These are phyloP conservation scores for Amniculicola lignicola DNA, from an alignment of 495 filamentous ascomycete species.

Conservation along the genomic window DNA sequence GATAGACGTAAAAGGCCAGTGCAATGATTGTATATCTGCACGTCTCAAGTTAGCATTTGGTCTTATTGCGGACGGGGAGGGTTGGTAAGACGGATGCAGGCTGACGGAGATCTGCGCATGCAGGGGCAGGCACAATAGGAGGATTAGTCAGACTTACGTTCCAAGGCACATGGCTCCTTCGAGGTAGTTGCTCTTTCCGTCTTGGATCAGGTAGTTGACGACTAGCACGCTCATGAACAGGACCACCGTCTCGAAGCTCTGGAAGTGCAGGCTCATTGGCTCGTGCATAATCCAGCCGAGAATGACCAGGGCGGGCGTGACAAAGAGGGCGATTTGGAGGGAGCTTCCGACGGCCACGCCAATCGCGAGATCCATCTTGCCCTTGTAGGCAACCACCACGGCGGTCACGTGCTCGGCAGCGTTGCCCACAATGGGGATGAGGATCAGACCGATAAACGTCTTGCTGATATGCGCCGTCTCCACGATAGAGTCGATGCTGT, in stretches of 20 bases:
- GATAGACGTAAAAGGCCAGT: conserved; percentile 85
- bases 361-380: conserved; percentile 98
- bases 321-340: conserved; percentile 91
- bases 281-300: conserved; percentile 84
- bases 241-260: conserved; percentile 88
- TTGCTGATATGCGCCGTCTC: conserved; percentile 81
- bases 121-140: background rate
- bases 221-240: conserved; percentile 88
- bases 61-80: background rate
- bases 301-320: conserved; percentile 87
- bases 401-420: conserved; percentile 97
- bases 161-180: conserved; percentile 87
- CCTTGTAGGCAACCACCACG: conserved; percentile 82
- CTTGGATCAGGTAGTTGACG: conserved; percentile 87
- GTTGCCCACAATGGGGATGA: conserved; percentile 96
- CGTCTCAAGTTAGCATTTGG: conserved; percentile 10
- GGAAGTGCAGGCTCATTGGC: conserved; percentile 88
- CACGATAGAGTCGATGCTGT: conserved; percentile 87
- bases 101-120: background rate
- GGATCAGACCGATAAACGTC: conserved; percentile 91
- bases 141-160: conserved; percentile 54
- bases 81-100: background rate
- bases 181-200: conserved; percentile 93
- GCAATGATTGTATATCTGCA: conserved; percentile 80
- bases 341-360: conserved; percentile 89